These are phyloP conservation scores for Rubia yunnanensis DNA, from an alignment of 257 asterid species.

Conservation along the genomic window DNA sequence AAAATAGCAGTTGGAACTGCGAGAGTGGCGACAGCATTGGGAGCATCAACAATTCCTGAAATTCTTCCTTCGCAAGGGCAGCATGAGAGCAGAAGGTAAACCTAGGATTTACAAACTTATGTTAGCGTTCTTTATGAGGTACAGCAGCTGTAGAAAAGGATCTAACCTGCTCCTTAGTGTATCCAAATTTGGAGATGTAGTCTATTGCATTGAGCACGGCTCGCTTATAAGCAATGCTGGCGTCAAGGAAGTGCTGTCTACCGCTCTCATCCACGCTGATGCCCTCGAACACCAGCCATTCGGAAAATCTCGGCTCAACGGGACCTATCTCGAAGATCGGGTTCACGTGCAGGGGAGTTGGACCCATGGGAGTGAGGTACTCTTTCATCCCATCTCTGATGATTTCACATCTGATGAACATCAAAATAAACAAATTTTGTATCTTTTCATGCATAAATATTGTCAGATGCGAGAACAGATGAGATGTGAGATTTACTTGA, in stretches of 20 bases:
- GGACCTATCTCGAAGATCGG: conserved; percentile 95
- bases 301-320: conserved; percentile 86
- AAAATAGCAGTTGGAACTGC: conserved; percentile 85
- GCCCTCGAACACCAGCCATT: conserved; percentile 95
- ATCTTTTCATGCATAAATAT: not conserved
- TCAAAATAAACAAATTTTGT: not conserved
- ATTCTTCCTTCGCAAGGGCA: conserved; percentile 99
- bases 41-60: conserved; percentile 89
- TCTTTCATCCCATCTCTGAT: conserved; percentile 83
- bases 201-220: conserved; percentile 92
- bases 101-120: conserved; percentile 27
- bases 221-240: conserved; percentile 84
- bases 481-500: conserved; percentile 50
- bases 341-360: conserved; percentile 74
- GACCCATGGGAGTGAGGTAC: conserved; percentile 99
- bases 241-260: conserved; percentile 79
- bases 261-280: conserved; percentile 93
- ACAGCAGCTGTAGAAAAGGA: no score
- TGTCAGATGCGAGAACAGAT: conserved; percentile 6
- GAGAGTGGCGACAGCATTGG: conserved; percentile 86
- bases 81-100: conserved; percentile 84
- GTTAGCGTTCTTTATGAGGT: no score
- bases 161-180: conserved; percentile 80
- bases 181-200: conserved; percentile 76
- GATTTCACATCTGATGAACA: conserved; percentile 61